Conservation (phyloP, 306 rosid species). For the Gastrolobium bilobum region DNA sequence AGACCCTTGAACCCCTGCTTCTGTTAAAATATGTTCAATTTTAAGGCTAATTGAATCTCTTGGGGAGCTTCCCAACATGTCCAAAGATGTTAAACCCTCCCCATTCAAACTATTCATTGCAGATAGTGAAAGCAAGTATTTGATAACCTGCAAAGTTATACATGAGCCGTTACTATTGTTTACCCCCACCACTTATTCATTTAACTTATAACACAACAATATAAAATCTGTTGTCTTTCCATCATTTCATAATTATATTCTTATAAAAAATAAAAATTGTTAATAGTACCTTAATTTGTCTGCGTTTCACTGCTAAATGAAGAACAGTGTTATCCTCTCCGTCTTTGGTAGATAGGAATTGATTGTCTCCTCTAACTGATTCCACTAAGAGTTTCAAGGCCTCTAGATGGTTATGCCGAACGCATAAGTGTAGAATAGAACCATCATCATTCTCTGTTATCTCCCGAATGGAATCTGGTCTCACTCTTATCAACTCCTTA, state of each 20-base stretch:
- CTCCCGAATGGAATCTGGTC: background rate
- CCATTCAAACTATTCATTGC: conserved; percentile 14
- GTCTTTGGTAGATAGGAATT: conserved; percentile 30
- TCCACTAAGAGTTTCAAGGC: conserved; percentile 44
- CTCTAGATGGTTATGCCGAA: conserved; percentile 38
- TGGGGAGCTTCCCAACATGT: background rate
- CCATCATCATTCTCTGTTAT: conserved; percentile 9
- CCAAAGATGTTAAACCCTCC: conserved; percentile 14
- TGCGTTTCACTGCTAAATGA: conserved; percentile 41
- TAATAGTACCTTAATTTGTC: conserved; percentile 45
- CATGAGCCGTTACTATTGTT: background rate
- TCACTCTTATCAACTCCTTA: conserved; percentile 27
- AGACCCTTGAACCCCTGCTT: conserved; percentile 32
- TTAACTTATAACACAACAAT: no score
- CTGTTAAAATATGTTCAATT: conserved; percentile 33
- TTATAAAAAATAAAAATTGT: no score
- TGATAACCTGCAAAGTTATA: conserved; percentile 36
- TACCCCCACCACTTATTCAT: background rate
- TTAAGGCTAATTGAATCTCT: conserved; percentile 17
- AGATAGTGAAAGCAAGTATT: conserved; percentile 46
- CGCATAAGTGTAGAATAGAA: conserved; percentile 46
- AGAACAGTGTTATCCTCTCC: conserved; percentile 39
- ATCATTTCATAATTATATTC: no score
- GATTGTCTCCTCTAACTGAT: conserved; percentile 34
- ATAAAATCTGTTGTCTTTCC: no score